Conservation (phyloP, 1,284 basidiomycete genomes). For the Ustilago vetiveriae region DNA sequence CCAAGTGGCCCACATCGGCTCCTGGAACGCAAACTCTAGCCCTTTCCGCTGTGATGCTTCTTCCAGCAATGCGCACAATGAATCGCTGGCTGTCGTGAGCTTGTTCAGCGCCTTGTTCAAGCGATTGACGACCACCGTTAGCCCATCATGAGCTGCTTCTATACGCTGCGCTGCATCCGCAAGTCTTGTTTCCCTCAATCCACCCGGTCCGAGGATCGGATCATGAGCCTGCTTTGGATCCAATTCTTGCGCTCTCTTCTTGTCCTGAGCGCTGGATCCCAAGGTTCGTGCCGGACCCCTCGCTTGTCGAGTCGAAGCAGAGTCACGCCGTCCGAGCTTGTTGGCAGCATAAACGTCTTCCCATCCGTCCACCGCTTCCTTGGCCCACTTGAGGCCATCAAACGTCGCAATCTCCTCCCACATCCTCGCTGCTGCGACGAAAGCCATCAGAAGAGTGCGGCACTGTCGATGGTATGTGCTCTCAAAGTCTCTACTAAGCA, state of each 20-base stretch:
- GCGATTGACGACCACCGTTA: constrained; percentile 21
- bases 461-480: constrained; percentile 57
- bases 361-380: constrained; percentile 50
- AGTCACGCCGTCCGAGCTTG: constrained; percentile 25
- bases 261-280: constrained; percentile 15
- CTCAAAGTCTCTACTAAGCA: constrained; percentile 52
- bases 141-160: constrained; percentile 33
- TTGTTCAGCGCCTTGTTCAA: constrained; percentile 42
- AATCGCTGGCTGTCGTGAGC: constrained; percentile 40
- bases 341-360: constrained; percentile 42
- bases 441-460: constrained; percentile 44
- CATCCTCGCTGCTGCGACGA: constrained; percentile 36
- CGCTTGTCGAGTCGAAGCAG: constrained; percentile 11
- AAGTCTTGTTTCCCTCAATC: constrained; percentile 28
- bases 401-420: constrained; percentile 61
- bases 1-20: constrained; percentile 61
- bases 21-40: constrained; percentile 41
- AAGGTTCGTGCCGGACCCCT: constrained; percentile 6
- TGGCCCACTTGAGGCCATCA: constrained; percentile 59
- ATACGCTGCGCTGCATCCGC: constrained; percentile 27
- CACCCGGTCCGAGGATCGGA: constrained; percentile 29
- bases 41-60: constrained; percentile 48
- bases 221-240: constrained; percentile 29
- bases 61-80: constrained; percentile 28
- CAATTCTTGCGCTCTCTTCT: constrained; percentile 20